These are phyloP conservation scores for Arthrobotrys megalospora DNA, from an alignment of 2,329 filamentous ascomycete species.

Conservation along the genomic window DNA sequence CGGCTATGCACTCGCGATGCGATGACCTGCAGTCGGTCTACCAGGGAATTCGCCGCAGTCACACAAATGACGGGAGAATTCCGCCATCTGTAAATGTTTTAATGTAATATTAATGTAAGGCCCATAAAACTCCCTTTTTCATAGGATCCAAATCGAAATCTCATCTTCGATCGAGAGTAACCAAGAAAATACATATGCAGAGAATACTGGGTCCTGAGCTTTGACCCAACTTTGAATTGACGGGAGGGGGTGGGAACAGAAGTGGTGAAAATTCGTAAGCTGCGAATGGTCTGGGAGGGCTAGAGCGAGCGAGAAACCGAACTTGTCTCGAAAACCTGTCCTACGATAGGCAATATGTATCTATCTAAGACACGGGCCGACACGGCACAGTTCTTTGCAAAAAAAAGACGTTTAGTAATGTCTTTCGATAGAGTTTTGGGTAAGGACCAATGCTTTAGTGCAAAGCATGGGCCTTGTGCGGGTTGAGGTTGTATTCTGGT, in stretches of 20 bases:
- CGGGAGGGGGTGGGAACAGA: not conserved
- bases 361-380: constrained; percentile 57
- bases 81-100: constrained; percentile 3
- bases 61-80: constrained; percentile 19
- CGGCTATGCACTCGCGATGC: not conserved
- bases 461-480: constrained; percentile 30
- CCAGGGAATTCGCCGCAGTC: constrained; percentile 11
- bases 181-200: not conserved
- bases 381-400: constrained; percentile 33
- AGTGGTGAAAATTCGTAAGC: not conserved
- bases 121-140: not conserved
- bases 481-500: constrained; percentile 11
- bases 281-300: not conserved
- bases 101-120: not conserved
- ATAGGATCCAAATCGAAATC: not conserved
- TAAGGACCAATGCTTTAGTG: constrained; percentile 11
- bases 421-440: constrained; percentile 15
- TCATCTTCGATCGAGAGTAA: not conserved
- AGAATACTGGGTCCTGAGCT: not conserved
- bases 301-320: not conserved
- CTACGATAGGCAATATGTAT: constrained; percentile 7
- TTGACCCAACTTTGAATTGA: not conserved
- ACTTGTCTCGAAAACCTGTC: constrained; percentile 1
- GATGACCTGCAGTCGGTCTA: not conserved
- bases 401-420: constrained; percentile 25